These are phyloP conservation scores for Fusarium mundagurra DNA, from an alignment of 2,329 filamentous ascomycete genomes.

Conservation along the genomic window DNA sequence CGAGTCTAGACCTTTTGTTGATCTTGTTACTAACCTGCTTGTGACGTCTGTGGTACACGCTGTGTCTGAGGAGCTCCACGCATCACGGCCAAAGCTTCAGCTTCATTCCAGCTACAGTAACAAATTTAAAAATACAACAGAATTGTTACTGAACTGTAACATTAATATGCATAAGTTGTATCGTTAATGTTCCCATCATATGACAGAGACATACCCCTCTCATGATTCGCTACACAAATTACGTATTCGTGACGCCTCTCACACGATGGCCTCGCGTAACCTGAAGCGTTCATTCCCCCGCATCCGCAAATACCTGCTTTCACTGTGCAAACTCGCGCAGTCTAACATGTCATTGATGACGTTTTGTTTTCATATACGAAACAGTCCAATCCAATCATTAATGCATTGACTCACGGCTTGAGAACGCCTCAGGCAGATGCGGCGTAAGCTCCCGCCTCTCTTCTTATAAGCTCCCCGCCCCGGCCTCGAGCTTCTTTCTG, in stretches of 20 bases:
- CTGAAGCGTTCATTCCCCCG: constrained; percentile 26
- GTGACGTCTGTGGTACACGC: constrained; percentile 2
- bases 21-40: not conserved
- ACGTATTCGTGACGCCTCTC: constrained; percentile 41
- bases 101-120: not conserved
- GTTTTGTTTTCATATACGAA: constrained; percentile 17
- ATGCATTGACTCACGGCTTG: not conserved
- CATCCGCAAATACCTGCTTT: constrained; percentile 38
- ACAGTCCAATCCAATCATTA: not conserved
- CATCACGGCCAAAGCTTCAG: not conserved
- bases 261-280: constrained; percentile 13
- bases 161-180: not conserved
- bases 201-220: not conserved
- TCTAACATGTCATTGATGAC: constrained; percentile 45
- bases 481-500: not conserved
- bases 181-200: not conserved
- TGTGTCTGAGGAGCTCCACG: not conserved
- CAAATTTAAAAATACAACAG: not conserved
- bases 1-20: not conserved
- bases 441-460: constrained; percentile 17
- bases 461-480: constrained; percentile 23
- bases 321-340: constrained; percentile 12
- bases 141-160: not conserved
- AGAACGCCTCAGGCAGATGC: constrained; percentile 23
- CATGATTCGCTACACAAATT: constrained; percentile 23